A percentile compares a stretch with the other conserved stretches of the same genome.
These are phyloP conservation scores for Botrytis fragariae DNA, from an alignment of 2,329 filamentous ascomycete genomes.

Conservation along the genomic window DNA sequence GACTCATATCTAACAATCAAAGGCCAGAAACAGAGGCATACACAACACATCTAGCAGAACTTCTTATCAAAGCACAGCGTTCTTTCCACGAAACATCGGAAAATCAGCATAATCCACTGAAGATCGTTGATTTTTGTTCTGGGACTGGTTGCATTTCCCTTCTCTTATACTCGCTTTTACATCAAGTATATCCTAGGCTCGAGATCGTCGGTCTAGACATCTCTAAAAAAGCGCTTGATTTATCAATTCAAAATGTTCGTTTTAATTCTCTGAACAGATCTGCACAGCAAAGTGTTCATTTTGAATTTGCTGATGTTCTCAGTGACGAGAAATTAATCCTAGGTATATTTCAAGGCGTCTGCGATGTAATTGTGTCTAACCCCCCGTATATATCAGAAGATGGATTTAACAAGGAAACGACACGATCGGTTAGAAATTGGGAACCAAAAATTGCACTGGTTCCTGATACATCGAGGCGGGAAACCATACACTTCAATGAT, in stretches of 20 bases:
- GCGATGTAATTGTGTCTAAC: slow-evolving; percentile 71
- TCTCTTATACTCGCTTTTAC: slow-evolving; percentile 64
- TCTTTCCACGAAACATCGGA: neutral
- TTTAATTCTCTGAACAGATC: slow-evolving; percentile 46
- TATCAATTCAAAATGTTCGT: slow-evolving; percentile 63
- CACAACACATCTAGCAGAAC: slow-evolving; percentile 51
- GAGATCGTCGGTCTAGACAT: slow-evolving; percentile 74
- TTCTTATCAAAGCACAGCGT: slow-evolving; percentile 4
- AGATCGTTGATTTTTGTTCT: slow-evolving; percentile 81
- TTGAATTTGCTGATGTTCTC: slow-evolving; percentile 12
- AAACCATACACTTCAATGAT: neutral
- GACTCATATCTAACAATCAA: slow-evolving; percentile 12
- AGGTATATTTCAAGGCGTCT: neutral
- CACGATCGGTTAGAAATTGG: slow-evolving; percentile 72
- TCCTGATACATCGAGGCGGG: slow-evolving; percentile 30
- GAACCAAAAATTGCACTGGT: slow-evolving; percentile 83
- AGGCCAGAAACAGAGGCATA: slow-evolving; percentile 71
- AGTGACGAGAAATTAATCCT: neutral
- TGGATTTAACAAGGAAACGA: slow-evolving; percentile 61
- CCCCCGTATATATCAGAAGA: slow-evolving; percentile 79
- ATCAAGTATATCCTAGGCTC: slow-evolving; percentile 42
- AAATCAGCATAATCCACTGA: slow-evolving; percentile 43
- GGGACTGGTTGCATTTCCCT: slow-evolving; percentile 89
- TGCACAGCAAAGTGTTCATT: neutral
- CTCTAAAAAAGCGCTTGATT: slow-evolving; percentile 59